phyloP scores from a whole-genome alignment of 2,329 filamentous ascomycete genomes.

The Monilinia fructigena region DNA sequence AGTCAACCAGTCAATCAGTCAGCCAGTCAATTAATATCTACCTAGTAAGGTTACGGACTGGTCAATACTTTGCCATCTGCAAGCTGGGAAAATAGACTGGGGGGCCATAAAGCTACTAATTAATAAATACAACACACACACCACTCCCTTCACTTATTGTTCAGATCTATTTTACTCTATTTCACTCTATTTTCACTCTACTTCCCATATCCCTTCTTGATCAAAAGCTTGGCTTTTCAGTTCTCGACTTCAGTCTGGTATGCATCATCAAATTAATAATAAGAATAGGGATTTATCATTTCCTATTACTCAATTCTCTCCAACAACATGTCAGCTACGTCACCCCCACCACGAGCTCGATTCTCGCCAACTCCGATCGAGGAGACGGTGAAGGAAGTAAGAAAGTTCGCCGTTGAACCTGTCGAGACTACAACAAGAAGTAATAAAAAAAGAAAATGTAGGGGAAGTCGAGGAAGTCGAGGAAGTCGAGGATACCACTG shows the following conservation, averaged over 20 bases:
- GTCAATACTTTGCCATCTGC: neutral
- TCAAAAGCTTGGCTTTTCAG: conserved; percentile 7
- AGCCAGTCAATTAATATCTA: neutral
- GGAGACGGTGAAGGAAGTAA: conserved; percentile 40
- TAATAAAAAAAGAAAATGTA: conserved; percentile 39
- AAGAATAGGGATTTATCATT: conserved; percentile 19
- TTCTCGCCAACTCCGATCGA: conserved; percentile 41
- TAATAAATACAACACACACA: neutral
- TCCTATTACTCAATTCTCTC: conserved; percentile 17
- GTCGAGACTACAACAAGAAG: conserved; percentile 46
- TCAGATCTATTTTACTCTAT: neutral
- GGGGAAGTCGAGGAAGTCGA: conserved; percentile 26
- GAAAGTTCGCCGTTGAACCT: conserved; percentile 44
- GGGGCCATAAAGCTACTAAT: neutral
- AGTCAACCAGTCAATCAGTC: neutral
- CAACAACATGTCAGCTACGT: conserved; percentile 34
- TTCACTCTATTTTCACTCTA: neutral
- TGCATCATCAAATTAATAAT: conserved; percentile 21
- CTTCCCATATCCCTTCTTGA: neutral
- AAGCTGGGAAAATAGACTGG: no score
- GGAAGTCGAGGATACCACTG: conserved; percentile 32
- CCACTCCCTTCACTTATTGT: neutral
- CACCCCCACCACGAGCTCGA: conserved; percentile 36
- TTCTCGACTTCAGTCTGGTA: conserved; percentile 15
- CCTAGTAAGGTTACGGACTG: neutral